Conservation (phyloP, 495 filamentous ascomycete species). For the Penicillium manginii region DNA sequence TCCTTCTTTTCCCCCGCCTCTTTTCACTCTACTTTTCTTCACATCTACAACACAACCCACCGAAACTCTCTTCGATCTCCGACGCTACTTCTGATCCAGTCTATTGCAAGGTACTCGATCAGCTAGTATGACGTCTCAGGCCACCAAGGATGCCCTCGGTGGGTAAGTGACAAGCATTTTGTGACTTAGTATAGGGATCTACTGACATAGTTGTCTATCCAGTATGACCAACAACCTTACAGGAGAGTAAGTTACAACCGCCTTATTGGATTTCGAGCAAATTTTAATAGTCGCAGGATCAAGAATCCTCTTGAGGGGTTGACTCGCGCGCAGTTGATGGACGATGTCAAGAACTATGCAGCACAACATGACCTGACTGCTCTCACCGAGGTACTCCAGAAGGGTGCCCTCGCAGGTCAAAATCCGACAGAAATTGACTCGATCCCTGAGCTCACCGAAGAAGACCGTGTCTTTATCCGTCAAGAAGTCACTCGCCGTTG, state of each 20-base stretch:
- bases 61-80: not conserved
- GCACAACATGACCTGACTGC: constrained; percentile 53
- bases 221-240: constrained; percentile 26
- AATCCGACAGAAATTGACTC: constrained; percentile 57
- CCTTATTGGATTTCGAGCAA: not conserved
- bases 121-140: constrained; percentile 3
- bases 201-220: not conserved
- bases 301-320: constrained; percentile 64
- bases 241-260: constrained; percentile 17
- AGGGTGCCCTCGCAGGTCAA: constrained; percentile 70
- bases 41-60: not conserved
- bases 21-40: no score
- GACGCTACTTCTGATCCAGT: not conserved
- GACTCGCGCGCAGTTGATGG: constrained; percentile 53
- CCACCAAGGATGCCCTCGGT: not conserved
- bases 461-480: constrained; percentile 56
- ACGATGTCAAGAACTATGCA: constrained; percentile 59
- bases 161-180: constrained; percentile 1
- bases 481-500: constrained; percentile 65
- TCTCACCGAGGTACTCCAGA: constrained; percentile 53
- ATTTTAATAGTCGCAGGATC: constrained; percentile 37
- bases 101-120: no score
- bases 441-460: constrained; percentile 57
- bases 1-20: no score
- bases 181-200: not conserved